Base-by-base conservation (phyloP, 176 grass and related monocot genomes). In the Canna indica region DNA sequence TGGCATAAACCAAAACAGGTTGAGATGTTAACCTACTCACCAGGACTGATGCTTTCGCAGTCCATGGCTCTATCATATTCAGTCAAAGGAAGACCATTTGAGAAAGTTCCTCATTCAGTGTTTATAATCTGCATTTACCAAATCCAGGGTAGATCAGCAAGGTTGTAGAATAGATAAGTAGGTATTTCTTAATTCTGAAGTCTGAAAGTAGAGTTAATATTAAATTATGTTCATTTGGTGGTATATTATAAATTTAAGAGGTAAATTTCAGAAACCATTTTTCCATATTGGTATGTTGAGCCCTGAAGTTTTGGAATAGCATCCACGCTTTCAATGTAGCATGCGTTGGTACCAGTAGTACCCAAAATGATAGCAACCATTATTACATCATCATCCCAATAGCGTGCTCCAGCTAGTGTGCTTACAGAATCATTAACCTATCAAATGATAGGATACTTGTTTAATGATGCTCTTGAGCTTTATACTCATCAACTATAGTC, bases 21-120 rank as follows among this genome's bases (percentile, higher is more conserved):
- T n/a, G 7, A 27, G 0, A 80, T 62, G 24, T 39, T 50, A 70
- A 75, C 88, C 77, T 93, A 85, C 33, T 93, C 90, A 46, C 77
- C 75, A 0, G 85, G 90, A 61, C 88, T 93, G 28, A 93, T 72
- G 74, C 85, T 88, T 35, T 88, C 85, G 42, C 78, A 70, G 46
- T 92, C 80, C 77, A n/a, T n/a, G n/a, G n/a, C n/a, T n/a, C n/a
- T n/a, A n/a, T n/a, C n/a, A n/a, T n/a, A n/a, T n/a, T n/a, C n/a
- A n/a, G n/a, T n/a, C n/a, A n/a, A n/a, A n/a, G n/a, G n/a, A n/a
- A n/a, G n/a, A n/a, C n/a, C n/a, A n/a, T 72, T 6, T 10, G 90
- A 88, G 77, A 88, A 93, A 66, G 86, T 84, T 12, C 82, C 85
- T 85, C 85, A 92, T 61, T 93, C 90, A 7, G 81, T 88, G 59